phyloP scores from a whole-genome alignment of 768 basidiomycete genomes.

The Boletus vermiculosoides region DNA sequence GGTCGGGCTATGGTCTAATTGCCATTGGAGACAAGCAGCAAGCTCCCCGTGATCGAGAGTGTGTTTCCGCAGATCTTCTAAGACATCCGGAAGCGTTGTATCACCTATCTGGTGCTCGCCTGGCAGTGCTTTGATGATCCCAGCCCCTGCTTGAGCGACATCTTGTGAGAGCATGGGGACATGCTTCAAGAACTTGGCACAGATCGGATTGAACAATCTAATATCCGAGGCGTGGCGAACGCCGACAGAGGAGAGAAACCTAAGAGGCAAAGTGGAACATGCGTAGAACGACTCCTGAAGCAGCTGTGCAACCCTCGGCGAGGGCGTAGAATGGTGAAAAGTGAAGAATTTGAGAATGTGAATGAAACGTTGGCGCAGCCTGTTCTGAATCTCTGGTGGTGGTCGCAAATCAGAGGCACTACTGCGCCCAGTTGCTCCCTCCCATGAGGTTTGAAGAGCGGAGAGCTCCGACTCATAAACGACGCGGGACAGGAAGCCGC shows the following conservation, averaged over 20 bases:
- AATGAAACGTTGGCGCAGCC: conserved; percentile 59
- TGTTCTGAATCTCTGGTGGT: conserved; percentile 43
- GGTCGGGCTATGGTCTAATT: too few species aligned
- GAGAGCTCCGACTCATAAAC: conserved; percentile 16
- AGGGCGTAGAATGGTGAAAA: conserved; percentile 86
- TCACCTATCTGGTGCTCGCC: too few species aligned
- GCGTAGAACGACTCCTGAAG: conserved; percentile 71
- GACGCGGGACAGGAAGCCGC: conserved; percentile 10
- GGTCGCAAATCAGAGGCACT: conserved; percentile 28
- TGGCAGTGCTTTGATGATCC: too few species aligned
- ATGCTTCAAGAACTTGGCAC: too few species aligned
- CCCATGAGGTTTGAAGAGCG: conserved; percentile 48
- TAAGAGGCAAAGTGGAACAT: conserved; percentile 9
- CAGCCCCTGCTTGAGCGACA: too few species aligned
- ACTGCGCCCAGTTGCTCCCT: conserved; percentile 36
- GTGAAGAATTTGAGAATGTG: conserved; percentile 90
- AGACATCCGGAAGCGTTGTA: too few species aligned
- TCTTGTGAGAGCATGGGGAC: too few species aligned
- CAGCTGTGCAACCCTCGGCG: conserved; percentile 64
- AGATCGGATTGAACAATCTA: too few species aligned
- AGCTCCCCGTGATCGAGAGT: too few species aligned
- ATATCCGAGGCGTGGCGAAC: too few species aligned
- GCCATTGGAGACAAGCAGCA: too few species aligned
- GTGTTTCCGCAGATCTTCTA: too few species aligned
- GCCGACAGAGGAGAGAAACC: conserved; percentile 9